Conservation (phyloP, 2,329 filamentous ascomycete species). For the Atkinsonella hypoxylon region DNA sequence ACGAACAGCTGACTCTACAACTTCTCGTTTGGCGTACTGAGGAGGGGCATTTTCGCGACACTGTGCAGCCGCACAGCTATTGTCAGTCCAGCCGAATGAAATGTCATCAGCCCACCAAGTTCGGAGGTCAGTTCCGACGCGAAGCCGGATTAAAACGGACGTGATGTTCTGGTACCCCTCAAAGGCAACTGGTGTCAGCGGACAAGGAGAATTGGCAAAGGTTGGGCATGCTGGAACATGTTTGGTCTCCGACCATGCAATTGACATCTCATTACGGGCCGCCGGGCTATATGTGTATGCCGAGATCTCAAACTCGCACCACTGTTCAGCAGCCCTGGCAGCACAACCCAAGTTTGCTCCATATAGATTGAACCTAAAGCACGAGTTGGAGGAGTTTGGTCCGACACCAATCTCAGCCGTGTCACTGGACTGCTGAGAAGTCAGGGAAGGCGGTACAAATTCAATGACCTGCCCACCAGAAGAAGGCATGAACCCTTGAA, state of each 20-base stretch:
- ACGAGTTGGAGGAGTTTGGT: constrained; percentile 22
- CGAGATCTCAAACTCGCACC: constrained; percentile 30
- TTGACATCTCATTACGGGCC: constrained; percentile 21
- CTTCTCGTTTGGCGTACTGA: constrained; percentile 20
- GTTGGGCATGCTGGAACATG: constrained; percentile 25
- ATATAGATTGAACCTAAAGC: constrained; percentile 28
- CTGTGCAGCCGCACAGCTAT: constrained; percentile 24
- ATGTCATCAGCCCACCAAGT: constrained; percentile 32
- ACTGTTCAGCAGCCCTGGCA: constrained; percentile 21
- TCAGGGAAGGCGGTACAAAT: constrained; percentile 26
- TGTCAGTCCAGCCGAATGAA: constrained; percentile 28
- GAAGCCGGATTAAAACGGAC: constrained; percentile 26
- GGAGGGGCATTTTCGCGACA: constrained; percentile 20
- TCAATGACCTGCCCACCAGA: constrained; percentile 28
- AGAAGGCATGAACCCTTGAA: constrained; percentile 23
- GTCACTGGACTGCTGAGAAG: constrained; percentile 17
- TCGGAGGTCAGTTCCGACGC: constrained; percentile 24
- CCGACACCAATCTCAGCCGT: constrained; percentile 28
- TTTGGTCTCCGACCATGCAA: constrained; percentile 28
- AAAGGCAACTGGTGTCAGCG: constrained; percentile 23
- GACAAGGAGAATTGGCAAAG: constrained; percentile 21
- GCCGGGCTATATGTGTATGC: constrained; percentile 25
- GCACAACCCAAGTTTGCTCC: constrained; percentile 28
- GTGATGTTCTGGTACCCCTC: constrained; percentile 27
- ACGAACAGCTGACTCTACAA: constrained; percentile 18